These are phyloP conservation scores for Begonia loranthoides DNA, from an alignment of 306 rosid genomes.

Conservation along the genomic window DNA sequence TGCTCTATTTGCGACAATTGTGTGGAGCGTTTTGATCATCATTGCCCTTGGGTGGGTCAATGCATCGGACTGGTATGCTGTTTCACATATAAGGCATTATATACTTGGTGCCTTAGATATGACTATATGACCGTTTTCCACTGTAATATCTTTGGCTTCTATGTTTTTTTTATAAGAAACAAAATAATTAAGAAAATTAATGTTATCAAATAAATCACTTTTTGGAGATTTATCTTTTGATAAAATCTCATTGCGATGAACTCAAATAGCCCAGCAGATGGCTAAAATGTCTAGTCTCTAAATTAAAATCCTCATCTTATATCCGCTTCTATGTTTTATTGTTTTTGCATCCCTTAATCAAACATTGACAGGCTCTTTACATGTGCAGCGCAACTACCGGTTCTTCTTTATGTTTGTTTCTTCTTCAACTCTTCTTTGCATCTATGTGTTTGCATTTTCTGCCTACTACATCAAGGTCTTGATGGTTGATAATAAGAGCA, in stretches of 20 bases:
- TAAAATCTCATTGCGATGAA: no score
- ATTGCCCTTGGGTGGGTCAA: conserved; percentile 99
- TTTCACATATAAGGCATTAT: not conserved
- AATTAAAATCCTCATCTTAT: no score
- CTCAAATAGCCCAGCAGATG: no score
- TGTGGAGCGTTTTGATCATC: conserved; percentile 94
- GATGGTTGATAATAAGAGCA: conserved; percentile 47
- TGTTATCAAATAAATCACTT: not conserved
- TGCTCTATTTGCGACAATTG: conserved; percentile 96
- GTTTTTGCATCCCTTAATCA: no score
- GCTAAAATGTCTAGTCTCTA: no score
- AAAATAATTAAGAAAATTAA: no score
- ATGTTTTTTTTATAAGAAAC: no score
- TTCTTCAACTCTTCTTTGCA: conserved; percentile 79
- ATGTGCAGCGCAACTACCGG: conserved; percentile 15
- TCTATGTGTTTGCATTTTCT: conserved; percentile 65
- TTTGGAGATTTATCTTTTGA: not conserved
- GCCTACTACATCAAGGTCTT: conserved; percentile 74
- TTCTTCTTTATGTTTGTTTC: conserved; percentile 58
- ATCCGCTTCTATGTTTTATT: no score
- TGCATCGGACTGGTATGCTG: conserved; percentile 88
- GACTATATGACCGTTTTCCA: no score
- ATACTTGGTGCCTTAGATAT: no score
- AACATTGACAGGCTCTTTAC: not conserved
- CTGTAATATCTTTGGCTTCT: no score